Conservation (phyloP, 2,329 filamentous ascomycete species). For the Lachnellula cervina region DNA sequence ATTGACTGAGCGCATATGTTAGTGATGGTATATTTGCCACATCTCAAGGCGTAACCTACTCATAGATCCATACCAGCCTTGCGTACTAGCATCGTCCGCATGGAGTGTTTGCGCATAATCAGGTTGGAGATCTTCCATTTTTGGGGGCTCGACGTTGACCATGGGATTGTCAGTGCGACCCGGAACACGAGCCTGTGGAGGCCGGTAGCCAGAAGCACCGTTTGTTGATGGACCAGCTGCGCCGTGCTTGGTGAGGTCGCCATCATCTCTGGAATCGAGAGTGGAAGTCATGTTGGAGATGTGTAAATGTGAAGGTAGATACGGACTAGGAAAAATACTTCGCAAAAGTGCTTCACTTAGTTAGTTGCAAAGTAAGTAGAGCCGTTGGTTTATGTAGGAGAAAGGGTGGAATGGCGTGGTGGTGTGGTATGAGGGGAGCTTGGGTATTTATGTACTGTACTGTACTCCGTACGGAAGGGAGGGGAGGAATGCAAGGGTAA, state of each 20-base stretch:
- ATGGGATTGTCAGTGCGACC: conserved; percentile 36
- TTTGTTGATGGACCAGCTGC: conserved; percentile 29
- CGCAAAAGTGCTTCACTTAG: background rate
- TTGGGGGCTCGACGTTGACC: conserved; percentile 74
- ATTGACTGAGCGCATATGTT: conserved; percentile 50
- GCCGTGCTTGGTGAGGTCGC: conserved; percentile 5
- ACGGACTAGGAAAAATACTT: too few species aligned
- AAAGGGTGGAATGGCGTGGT: background rate
- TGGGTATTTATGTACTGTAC: background rate
- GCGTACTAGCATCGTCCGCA: conserved; percentile 60
- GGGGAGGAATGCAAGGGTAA: background rate
- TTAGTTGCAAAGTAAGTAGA: background rate
- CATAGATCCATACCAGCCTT: conserved; percentile 89
- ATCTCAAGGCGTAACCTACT: conserved; percentile 47
- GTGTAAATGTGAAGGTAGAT: background rate
- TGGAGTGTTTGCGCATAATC: conserved; percentile 61
- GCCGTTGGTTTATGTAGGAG: background rate
- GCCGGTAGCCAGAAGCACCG: conserved; percentile 14
- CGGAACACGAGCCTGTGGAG: conserved; percentile 9
- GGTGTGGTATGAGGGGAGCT: background rate
- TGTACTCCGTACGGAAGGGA: too few species aligned
- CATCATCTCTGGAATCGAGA: conserved; percentile 12
- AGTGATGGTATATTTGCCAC: background rate
- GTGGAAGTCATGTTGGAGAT: conserved; percentile 11
- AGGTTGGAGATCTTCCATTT: conserved; percentile 74